These are phyloP conservation scores for Aureobasidium zeae DNA, from an alignment of 2,329 filamentous ascomycete species.

Conservation along the genomic window DNA sequence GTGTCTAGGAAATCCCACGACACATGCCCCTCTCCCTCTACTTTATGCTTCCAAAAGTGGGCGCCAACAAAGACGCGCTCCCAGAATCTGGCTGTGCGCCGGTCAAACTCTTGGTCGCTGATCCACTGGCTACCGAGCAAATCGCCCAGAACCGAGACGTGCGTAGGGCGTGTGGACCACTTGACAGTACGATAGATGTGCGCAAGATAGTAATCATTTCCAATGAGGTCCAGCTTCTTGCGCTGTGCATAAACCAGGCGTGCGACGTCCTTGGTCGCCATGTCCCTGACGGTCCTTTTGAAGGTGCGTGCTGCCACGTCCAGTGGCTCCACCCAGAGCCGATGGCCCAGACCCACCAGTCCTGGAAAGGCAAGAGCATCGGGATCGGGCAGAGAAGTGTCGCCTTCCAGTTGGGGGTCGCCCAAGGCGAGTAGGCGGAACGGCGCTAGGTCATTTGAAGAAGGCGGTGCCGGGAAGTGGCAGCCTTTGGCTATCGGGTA, in stretches of 20 bases:
- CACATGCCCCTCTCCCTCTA: constrained; percentile 15
- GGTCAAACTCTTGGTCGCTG: constrained; percentile 69
- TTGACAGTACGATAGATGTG: constrained; percentile 79
- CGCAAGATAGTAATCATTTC: constrained; percentile 89
- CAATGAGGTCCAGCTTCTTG: constrained; percentile 79
- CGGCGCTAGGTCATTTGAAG: constrained; percentile 43
- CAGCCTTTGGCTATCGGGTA: constrained; percentile 77
- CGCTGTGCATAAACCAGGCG: constrained; percentile 56
- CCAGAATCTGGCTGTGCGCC: constrained; percentile 69
- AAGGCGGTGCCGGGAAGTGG: constrained; percentile 53
- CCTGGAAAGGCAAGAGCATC: constrained; percentile 37
- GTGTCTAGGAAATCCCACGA: constrained; percentile 12
- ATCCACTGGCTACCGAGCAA: constrained; percentile 95
- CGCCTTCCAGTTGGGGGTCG: constrained; percentile 89
- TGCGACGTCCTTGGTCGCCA: constrained; percentile 51
- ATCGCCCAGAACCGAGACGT: constrained; percentile 83
- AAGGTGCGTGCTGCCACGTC: constrained; percentile 2
- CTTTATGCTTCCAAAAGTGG: neutral
- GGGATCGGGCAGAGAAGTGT: constrained; percentile 62
- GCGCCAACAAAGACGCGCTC: constrained; percentile 60
- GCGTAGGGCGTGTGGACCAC: constrained; percentile 80
- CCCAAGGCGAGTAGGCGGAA: constrained; percentile 82
- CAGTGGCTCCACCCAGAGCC: constrained; percentile 14
- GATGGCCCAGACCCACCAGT: constrained; percentile 22
- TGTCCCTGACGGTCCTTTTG: constrained; percentile 19